Evolutionary conservation across 1,284 basidiomycete genomes (phyloP).

Genomic region (Tremellales sp.): DNA sequence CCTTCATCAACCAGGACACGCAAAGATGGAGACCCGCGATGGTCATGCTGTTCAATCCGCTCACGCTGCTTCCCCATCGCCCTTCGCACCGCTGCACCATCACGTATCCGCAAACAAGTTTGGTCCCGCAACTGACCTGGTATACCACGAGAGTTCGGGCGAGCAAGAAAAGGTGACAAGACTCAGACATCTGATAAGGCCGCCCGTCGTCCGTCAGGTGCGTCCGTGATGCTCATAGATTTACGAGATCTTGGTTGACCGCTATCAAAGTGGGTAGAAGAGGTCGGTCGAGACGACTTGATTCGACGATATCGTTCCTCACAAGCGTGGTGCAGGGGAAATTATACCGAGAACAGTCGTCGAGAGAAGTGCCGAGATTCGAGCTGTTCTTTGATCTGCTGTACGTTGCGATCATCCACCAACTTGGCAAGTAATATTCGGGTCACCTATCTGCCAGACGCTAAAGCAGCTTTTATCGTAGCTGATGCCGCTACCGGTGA

Average conservation of each 20-base stretch:
- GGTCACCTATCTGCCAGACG: not conserved
- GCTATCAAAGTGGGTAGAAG: slow-evolving; percentile 10
- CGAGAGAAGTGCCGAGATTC: slow-evolving; percentile 34
- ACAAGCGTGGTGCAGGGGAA: slow-evolving; percentile 13
- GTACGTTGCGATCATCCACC: slow-evolving; percentile 50
- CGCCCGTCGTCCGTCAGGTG: slow-evolving; percentile 30
- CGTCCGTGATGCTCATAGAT: slow-evolving; percentile 4
- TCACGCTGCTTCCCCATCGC: not conserved
- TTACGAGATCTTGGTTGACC: not conserved
- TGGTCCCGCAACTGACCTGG: slow-evolving; percentile 2
- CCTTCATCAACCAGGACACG: not conserved
- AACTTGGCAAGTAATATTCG: slow-evolving; percentile 30
- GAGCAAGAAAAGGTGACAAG: slow-evolving; percentile 11
- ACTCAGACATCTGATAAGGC: slow-evolving; percentile 22
- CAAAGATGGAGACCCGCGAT: not conserved
- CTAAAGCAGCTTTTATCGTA: not conserved
- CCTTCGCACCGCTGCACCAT: no score
- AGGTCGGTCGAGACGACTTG: no score
- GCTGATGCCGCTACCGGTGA: slow-evolving; percentile 41
- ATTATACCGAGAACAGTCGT: slow-evolving; percentile 26
- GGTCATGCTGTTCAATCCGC: not conserved
- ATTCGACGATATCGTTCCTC: not conserved
- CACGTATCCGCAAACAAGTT: slow-evolving; percentile 1
- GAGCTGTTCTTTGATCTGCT: slow-evolving; percentile 51
- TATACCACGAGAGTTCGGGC: slow-evolving; percentile 1